Evolutionary conservation across 2,329 filamentous ascomycete species (phyloP).

Genomic region (Penicillium sp.): DNA sequence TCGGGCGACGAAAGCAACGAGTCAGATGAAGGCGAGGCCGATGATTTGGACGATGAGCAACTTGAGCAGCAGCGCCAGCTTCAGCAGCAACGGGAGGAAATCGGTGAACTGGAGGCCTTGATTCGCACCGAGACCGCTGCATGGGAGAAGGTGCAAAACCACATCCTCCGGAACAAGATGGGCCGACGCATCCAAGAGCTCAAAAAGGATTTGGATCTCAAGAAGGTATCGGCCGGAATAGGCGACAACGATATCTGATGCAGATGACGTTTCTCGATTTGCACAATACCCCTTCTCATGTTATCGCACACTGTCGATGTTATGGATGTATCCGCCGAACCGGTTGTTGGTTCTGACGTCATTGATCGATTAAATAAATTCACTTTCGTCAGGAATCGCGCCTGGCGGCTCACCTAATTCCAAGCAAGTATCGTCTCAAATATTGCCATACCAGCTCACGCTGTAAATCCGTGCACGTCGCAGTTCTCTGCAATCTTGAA

Average conservation of each 20-base stretch:
- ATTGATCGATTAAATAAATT: conserved; percentile 15
- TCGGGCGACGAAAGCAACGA: conserved; percentile 41
- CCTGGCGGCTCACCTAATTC: too few species aligned
- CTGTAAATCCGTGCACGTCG: not conserved
- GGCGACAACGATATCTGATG: conserved; percentile 29
- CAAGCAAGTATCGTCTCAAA: not conserved
- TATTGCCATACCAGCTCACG: not conserved
- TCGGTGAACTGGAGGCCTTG: conserved; percentile 39
- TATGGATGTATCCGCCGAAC: conserved; percentile 5
- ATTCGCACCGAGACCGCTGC: conserved; percentile 36
- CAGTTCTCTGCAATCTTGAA: not conserved
- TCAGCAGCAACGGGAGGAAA: conserved; percentile 43
- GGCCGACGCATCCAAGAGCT: conserved; percentile 41
- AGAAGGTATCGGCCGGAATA: conserved; percentile 41
- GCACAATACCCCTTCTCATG: not conserved
- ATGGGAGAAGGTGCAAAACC: conserved; percentile 39
- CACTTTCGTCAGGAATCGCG: too few species aligned
- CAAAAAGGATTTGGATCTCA: conserved; percentile 41
- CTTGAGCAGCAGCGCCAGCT: conserved; percentile 38
- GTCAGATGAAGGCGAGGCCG: conserved; percentile 33
- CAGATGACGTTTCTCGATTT: not conserved
- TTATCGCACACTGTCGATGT: not conserved
- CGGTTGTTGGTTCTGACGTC: conserved; percentile 18
- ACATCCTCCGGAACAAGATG: conserved; percentile 41
- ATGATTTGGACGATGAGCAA: conserved; percentile 42